Percentiles rank a stretch among this genome's conserved stretches.
Conservation (phyloP, 2,329 filamentous ascomycete genomes). For the Hawksworthiomyces lignivorus region DNA sequence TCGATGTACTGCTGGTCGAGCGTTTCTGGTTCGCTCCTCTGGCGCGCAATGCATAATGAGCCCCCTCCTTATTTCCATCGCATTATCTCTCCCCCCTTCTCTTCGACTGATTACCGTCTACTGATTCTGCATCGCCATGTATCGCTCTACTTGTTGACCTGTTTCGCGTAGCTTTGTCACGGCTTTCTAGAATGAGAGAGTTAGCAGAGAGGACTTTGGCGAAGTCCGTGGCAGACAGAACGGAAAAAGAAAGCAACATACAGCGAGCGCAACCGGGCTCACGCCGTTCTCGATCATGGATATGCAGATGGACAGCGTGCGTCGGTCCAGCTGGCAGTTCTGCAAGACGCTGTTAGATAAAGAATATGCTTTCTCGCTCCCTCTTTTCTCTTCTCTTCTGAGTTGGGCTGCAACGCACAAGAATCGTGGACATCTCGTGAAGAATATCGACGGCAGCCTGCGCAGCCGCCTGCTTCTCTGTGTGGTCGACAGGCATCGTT, state of each 20-base stretch:
- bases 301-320: slow-evolving; percentile 88
- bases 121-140: slow-evolving; percentile 20
- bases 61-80: no score
- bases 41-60: no score
- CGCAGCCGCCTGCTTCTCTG: slow-evolving; percentile 65
- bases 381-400: background rate
- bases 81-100: no score
- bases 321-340: slow-evolving; percentile 90
- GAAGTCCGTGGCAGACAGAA: background rate
- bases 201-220: background rate
- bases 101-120: no score
- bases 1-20: no score
- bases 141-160: slow-evolving; percentile 41
- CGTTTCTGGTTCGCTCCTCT: no score
- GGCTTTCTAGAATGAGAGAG: slow-evolving; percentile 36
- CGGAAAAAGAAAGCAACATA: slow-evolving; percentile 38
- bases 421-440: slow-evolving; percentile 78
- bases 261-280: slow-evolving; percentile 88
- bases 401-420: slow-evolving; percentile 50
- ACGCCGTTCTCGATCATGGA: slow-evolving; percentile 96
- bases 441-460: slow-evolving; percentile 78
- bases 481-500: slow-evolving; percentile 37
- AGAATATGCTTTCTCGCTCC: no score
- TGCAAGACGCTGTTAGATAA: slow-evolving; percentile 29
- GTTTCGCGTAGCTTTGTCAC: slow-evolving; percentile 53